phyloP scores from a whole-genome alignment of 129 eudicot species.

The Arctium lappa region DNA sequence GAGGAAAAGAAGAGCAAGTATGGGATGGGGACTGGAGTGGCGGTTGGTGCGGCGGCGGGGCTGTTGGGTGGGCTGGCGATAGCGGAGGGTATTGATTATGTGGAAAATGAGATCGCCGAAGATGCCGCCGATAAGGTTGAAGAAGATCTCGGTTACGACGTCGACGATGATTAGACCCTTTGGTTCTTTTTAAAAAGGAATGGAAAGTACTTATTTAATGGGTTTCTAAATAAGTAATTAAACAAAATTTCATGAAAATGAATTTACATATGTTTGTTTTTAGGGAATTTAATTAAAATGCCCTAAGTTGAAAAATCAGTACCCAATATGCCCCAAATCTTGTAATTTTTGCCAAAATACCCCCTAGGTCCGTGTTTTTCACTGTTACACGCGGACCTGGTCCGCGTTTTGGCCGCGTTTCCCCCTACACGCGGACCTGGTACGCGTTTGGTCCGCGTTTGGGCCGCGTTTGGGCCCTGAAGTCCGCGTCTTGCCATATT shows the following conservation, averaged over 20 bases:
- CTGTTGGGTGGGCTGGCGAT: conserved; percentile 79
- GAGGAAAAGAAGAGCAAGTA: conserved; percentile 52
- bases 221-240: not conserved
- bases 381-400: too few species aligned
- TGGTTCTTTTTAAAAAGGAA: not conserved
- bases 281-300: too few species aligned
- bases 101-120: conserved; percentile 69
- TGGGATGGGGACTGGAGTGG: conserved; percentile 91
- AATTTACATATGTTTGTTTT: not conserved
- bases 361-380: too few species aligned
- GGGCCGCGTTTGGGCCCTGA: too few species aligned
- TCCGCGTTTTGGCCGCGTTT: too few species aligned
- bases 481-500: too few species aligned
- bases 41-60: conserved; percentile 95
- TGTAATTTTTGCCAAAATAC: too few species aligned
- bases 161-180: conserved; percentile 36
- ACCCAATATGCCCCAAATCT: too few species aligned
- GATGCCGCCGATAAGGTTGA: conserved; percentile 78
- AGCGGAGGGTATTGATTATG: conserved; percentile 69
- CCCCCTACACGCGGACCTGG: too few species aligned
- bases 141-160: conserved; percentile 62
- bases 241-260: not conserved
- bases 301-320: too few species aligned
- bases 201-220: not conserved
- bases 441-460: too few species aligned